Base-by-base conservation (phyloP, 192 early-diverging fungal genomes). In the Haplosporangium gracile region DNA sequence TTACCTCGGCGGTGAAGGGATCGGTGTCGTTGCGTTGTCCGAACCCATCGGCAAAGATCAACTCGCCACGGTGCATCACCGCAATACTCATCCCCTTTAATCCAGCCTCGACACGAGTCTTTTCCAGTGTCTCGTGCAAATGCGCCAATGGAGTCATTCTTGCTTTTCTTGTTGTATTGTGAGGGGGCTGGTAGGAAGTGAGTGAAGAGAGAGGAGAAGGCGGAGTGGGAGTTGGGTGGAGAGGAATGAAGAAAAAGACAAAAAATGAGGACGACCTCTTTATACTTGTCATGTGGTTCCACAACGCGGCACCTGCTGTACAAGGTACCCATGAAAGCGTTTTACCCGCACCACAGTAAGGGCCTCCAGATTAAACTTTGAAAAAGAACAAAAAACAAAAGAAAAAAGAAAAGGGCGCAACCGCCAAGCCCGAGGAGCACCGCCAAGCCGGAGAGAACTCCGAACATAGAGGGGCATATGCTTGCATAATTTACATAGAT, bases 1-100 rank as follows among this genome's bases (percentile, higher is more conserved):
- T 1, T 65, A 65, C 60, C 60, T 65, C 60, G 29, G 60, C 60
- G 2, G 60, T 65, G 29, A 65, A 65, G 60, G 60, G 60, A 0
- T 65, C 60, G 60, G 60, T 65, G 11, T 65, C 60, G 60, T 65
- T 65, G 10, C 60, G 60, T 32, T 65, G 60, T 32, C 60, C 60
- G 11, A 65, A 65, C 1, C 60, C 60, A 15, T 65, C 60, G 29
- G 60, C 60, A 32, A 65, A 65, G 29, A 65, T 65, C 26, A 65
- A 2, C 29, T 65, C 60, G 26, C 60, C 60, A 65, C 60, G 26
- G 29, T 65, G 60, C 60, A 65, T 65, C 26, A 65, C 60, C 10
- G 60, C 60, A 65, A 65, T 9, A 65, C 60, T 65, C 60, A 65
- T 65, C 1, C 60, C 60, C 60, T 65, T 65, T 9, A 65, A 29